Conservation (phyloP, 2,329 filamentous ascomycete species). For the Sclerotinia nivalis region DNA sequence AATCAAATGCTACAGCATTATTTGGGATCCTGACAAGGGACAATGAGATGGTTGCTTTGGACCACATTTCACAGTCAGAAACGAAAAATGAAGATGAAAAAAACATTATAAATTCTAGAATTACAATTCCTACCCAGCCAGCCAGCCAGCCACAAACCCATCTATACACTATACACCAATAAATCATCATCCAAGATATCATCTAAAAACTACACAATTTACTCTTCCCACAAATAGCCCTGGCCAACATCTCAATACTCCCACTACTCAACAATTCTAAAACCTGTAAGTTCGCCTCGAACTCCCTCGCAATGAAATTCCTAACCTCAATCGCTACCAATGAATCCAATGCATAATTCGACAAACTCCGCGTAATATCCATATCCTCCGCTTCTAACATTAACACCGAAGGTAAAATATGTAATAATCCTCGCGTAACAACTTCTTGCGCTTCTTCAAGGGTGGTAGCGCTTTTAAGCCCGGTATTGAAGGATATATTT, state of each 20-base stretch:
- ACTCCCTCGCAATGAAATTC: constrained; percentile 46
- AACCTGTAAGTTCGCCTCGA: constrained; percentile 49
- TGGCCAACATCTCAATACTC: constrained; percentile 51
- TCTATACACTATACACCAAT: not conserved
- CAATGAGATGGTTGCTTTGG: not conserved
- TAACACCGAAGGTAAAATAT: constrained; percentile 51
- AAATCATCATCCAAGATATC: not conserved
- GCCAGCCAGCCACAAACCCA: not conserved
- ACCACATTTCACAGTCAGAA: not conserved
- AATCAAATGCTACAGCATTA: not conserved
- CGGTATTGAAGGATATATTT: constrained; percentile 47
- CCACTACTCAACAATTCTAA: constrained; percentile 56
- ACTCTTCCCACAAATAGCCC: constrained; percentile 50
- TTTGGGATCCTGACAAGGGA: not conserved
- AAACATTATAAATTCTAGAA: constrained; percentile 1
- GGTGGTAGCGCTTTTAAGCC: constrained; percentile 47
- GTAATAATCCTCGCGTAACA: constrained; percentile 49
- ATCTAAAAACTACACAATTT: constrained; percentile 34
- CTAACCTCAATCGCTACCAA: constrained; percentile 41
- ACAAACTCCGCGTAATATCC: constrained; percentile 48
- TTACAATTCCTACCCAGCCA: constrained; percentile 2
- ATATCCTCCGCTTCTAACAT: constrained; percentile 53
- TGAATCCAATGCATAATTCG: constrained; percentile 45
- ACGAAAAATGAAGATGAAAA: not conserved
- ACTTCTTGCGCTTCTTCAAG: constrained; percentile 49